Evolutionary conservation across 2,329 filamentous ascomycete genomes (phyloP), one percentile per base, ranked within the genome.

Genomic region (Microdochium paspali): DNA sequence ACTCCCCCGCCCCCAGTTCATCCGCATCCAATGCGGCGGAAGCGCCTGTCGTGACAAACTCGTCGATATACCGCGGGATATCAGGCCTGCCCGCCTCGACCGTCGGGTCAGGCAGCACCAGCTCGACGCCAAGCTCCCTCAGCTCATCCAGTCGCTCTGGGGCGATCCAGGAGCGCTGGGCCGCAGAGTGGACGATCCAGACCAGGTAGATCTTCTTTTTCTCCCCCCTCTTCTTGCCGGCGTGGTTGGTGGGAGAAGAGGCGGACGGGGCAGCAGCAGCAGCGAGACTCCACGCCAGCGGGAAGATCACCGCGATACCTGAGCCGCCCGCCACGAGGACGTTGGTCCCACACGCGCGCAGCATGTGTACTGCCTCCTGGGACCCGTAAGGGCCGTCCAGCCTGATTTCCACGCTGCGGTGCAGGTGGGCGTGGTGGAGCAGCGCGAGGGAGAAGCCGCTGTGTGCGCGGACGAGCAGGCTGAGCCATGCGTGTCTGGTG

Each of bases 341-440:
- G 0, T 73, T 69, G 0, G 72, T 67, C 32, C 72, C 65, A 15
- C 71, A 68, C 13, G 66, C 63, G 7, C 68, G 66, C 2, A 84
- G 66, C 56, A 78, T 69, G 18, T 73, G 62, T 15, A 80, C 64
- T 0, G 79, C 75, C 53, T 77, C 73, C 0, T 67, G 64, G 10
- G 76, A 80, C 32, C 81, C 81, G 54, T 85, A 84, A 0, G 81
- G 81, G 0, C 82, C 81, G 53, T 85, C 80, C n/a, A 85, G 60
- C 6, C 74, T 69, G 23, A 83, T 66, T 1, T 56, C 53, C 0
- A 74, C 65, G 2, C 66, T 65, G 5, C 65, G 54, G 49, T 75
- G 66, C 0, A 60, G 54, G 9, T 62, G 64, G 2, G 79, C 77
- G 54, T 79, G 66, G 26, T 64, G 56, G 1, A 84, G 67, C 9